phyloP scores from a whole-genome alignment of 768 basidiomycete genomes.

The Melanogaster broomeanus region DNA sequence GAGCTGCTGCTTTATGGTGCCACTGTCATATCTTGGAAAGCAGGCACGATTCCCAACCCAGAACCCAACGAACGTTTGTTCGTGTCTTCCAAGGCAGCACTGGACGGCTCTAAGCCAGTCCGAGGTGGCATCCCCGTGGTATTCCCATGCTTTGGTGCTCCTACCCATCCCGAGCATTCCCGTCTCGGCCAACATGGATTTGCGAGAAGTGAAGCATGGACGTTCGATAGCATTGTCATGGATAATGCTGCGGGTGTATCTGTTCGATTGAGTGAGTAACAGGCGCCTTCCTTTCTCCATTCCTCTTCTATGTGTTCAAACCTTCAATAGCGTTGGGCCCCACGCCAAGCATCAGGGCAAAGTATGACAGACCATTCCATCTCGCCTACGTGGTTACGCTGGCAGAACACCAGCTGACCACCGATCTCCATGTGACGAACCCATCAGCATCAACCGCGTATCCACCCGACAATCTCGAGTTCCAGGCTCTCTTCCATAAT shows the following conservation, averaged over 20 bases:
- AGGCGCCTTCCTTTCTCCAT: background rate
- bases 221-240: slow-evolving; percentile 58
- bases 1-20: slow-evolving; percentile 82
- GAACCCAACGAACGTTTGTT: slow-evolving; percentile 71
- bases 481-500: slow-evolving; percentile 92
- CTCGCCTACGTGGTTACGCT: slow-evolving; percentile 85
- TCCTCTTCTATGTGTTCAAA: slow-evolving; percentile 1
- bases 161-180: slow-evolving; percentile 69
- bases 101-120: slow-evolving; percentile 82
- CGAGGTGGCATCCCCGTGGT: slow-evolving; percentile 61
- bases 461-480: slow-evolving; percentile 58
- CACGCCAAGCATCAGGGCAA: slow-evolving; percentile 52
- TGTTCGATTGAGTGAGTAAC: slow-evolving; percentile 69
- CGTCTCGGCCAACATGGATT: slow-evolving; percentile 89
- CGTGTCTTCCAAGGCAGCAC: slow-evolving; percentile 72
- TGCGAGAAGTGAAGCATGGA: slow-evolving; percentile 79
- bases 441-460: slow-evolving; percentile 44
- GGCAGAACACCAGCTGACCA: slow-evolving; percentile 68
- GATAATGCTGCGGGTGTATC: slow-evolving; percentile 74
- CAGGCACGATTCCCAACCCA: slow-evolving; percentile 37
- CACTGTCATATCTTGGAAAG: slow-evolving; percentile 85
- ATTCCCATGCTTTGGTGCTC: slow-evolving; percentile 90
- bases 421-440: slow-evolving; percentile 82
- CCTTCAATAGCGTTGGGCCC: slow-evolving; percentile 58
- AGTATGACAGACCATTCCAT: slow-evolving; percentile 67